Evolutionary conservation across 129 eudicot species (phyloP).

Genomic region (Centrapalus pauciflorus): DNA sequence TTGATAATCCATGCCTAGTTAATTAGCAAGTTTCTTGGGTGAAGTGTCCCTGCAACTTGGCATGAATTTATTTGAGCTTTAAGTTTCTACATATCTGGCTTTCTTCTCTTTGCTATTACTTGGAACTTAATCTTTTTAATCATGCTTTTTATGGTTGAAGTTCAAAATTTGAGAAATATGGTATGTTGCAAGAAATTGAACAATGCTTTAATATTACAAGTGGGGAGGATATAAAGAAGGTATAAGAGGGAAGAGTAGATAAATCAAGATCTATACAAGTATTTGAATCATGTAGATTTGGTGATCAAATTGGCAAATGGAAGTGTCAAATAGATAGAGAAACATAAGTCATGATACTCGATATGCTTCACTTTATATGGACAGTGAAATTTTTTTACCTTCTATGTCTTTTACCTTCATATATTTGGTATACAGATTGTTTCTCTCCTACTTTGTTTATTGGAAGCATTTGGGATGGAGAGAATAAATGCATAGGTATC

Average conservation of each 20-base stretch:
- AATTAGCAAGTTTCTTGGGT: background rate
- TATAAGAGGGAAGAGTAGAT: background rate
- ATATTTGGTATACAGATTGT: background rate
- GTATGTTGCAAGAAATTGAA: too few relatives aligned
- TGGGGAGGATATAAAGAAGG: too few relatives aligned
- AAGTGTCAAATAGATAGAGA: too few relatives aligned
- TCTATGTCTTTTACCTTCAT: background rate
- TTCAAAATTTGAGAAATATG: too few relatives aligned
- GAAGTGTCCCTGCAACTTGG: background rate
- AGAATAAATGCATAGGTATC: background rate
- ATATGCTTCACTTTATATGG: background rate
- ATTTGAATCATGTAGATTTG: background rate
- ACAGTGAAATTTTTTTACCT: background rate
- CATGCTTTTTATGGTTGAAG: too few relatives aligned
- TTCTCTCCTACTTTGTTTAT: too few relatives aligned
- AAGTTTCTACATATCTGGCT: background rate
- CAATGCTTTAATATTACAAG: too few relatives aligned
- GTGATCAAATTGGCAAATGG: too few relatives aligned
- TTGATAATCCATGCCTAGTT: background rate
- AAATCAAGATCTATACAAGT: background rate
- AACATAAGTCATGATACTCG: too few relatives aligned
- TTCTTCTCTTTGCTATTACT: background rate
- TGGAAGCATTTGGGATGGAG: too few relatives aligned
- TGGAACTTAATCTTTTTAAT: too few relatives aligned
- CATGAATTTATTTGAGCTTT: background rate